Percentiles rank a stretch among this genome's conserved stretches.
phyloP scores from a whole-genome alignment of 805 yeast genomes.

The Candida manassasensis region DNA sequence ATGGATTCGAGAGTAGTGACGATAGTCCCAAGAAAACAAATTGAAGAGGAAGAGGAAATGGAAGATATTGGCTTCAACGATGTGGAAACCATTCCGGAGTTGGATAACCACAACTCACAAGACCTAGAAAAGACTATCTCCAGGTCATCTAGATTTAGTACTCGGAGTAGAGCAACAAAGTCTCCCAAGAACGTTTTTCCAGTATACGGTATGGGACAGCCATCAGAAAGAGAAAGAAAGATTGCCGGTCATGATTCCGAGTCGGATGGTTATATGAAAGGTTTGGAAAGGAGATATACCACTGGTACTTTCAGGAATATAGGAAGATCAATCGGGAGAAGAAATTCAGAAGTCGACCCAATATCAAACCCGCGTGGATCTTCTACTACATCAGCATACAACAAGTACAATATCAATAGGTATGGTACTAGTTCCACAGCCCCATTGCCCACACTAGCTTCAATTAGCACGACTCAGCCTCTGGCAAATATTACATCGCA shows the following conservation, averaged over 20 bases:
- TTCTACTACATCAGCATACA: too few relatives aligned
- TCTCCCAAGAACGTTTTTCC: constrained; percentile 81
- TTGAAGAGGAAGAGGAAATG: constrained; percentile 10
- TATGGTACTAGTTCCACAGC: too few relatives aligned
- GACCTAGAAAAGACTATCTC: background rate
- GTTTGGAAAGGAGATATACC: too few relatives aligned
- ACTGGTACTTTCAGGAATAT: too few relatives aligned
- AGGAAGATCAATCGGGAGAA: too few relatives aligned
- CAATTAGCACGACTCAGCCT: too few relatives aligned
- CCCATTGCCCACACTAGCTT: too few relatives aligned
- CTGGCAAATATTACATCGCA: too few relatives aligned
- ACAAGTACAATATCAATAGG: too few relatives aligned
- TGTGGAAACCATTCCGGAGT: constrained; percentile 3
- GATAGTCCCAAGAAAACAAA: constrained; percentile 12
- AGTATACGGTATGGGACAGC: constrained; percentile 71
- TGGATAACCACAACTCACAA: background rate
- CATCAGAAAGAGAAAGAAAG: constrained; percentile 50
- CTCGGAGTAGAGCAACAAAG: constrained; percentile 6
- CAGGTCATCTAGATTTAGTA: constrained; percentile 4
- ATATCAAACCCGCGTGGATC: too few relatives aligned
- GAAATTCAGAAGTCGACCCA: too few relatives aligned
- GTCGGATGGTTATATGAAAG: too few relatives aligned
- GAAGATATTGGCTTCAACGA: constrained; percentile 1
- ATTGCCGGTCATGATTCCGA: constrained; percentile 47
- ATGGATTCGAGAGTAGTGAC: constrained; percentile 77